These are phyloP conservation scores for Amanita exitialis DNA, from an alignment of 768 basidiomycete genomes.

Conservation along the genomic window DNA sequence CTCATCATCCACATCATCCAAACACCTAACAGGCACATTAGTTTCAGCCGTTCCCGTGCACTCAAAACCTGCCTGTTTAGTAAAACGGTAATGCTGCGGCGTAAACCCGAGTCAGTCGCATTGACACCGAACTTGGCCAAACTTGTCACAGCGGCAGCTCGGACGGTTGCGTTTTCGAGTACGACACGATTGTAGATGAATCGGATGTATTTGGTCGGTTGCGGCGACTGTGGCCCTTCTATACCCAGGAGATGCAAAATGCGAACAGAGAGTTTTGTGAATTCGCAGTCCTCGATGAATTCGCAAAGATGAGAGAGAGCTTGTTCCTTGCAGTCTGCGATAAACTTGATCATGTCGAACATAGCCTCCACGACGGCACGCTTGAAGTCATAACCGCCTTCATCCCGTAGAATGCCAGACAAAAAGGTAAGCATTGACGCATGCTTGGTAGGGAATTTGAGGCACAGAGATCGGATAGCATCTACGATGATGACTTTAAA, in stretches of 20 bases:
- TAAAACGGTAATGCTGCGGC: conserved; percentile 81
- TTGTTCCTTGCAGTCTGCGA: conserved; percentile 91
- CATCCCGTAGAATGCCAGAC: conserved; percentile 92
- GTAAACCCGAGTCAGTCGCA: conserved; percentile 64
- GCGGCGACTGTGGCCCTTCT: conserved; percentile 93
- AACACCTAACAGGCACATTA: conserved; percentile 44
- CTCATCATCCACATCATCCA: conserved; percentile 98
- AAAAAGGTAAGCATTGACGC: conserved; percentile 96
- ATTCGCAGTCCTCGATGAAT: conserved; percentile 99
- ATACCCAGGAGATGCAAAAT: conserved; percentile 92
- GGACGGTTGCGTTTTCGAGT: conserved; percentile 93
- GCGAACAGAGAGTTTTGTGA: conserved; percentile 96
- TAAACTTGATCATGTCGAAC: conserved; percentile 99
- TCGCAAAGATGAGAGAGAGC: conserved; percentile 97
- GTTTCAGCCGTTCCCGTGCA: conserved; percentile 3
- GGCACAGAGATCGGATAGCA: conserved; percentile 93
- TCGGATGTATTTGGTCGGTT: conserved; percentile 96
- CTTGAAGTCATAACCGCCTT: conserved; percentile 99
- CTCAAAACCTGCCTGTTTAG: conserved; percentile 54
- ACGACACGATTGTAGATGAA: conserved; percentile 99
- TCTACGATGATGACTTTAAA: conserved; percentile 99
- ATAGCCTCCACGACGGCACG: conserved; percentile 98
- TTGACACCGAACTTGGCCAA: conserved; percentile 96
- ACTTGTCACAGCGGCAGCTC: conserved; percentile 91
- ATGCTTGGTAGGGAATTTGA: conserved; percentile 98